Conservation (phyloP, 495 filamentous ascomycete species). For the Clavariopsis aquatica region DNA sequence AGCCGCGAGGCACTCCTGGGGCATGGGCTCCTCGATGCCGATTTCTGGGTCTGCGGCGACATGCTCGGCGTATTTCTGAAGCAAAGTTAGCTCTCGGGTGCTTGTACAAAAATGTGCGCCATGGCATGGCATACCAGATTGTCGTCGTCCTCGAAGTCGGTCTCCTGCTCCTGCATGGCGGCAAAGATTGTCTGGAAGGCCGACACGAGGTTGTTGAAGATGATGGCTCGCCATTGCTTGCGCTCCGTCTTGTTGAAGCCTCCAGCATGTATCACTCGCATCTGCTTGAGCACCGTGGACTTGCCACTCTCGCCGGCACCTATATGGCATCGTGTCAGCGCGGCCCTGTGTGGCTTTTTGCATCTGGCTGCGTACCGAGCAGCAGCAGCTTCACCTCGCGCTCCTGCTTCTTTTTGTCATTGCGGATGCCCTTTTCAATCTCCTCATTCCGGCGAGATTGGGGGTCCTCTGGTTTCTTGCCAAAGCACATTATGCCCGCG, state of each 20-base stretch:
- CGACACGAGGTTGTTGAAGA: constrained; percentile 98
- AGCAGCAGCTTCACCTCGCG: constrained; percentile 99
- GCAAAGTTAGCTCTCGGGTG: constrained; percentile 17
- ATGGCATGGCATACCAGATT: constrained; percentile 35
- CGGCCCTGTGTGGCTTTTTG: background rate
- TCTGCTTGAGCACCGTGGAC: constrained; percentile 99
- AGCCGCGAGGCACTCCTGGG: constrained; percentile 89
- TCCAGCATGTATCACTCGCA: constrained; percentile 87
- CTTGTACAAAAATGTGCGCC: background rate
- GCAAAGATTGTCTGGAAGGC: constrained; percentile 56
- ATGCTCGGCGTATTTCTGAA: constrained; percentile 41
- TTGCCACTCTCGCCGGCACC: constrained; percentile 99
- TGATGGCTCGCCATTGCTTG: constrained; percentile 91
- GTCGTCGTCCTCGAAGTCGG: constrained; percentile 44
- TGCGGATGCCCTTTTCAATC: constrained; percentile 97
- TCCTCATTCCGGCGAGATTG: constrained; percentile 76
- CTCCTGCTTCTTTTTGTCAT: constrained; percentile 91
- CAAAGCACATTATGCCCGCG: constrained; percentile 45
- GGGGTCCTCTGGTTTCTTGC: constrained; percentile 42
- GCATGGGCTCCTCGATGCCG: constrained; percentile 82
- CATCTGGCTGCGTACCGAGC: constrained; percentile 66
- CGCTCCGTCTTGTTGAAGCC: constrained; percentile 77
- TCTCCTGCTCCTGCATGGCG: constrained; percentile 42
- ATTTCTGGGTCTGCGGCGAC: constrained; percentile 78
- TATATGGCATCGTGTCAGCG: constrained; percentile 45